Evolutionary conservation across 257 asterid genomes (phyloP).

Genomic region (Linaria vulgaris): DNA sequence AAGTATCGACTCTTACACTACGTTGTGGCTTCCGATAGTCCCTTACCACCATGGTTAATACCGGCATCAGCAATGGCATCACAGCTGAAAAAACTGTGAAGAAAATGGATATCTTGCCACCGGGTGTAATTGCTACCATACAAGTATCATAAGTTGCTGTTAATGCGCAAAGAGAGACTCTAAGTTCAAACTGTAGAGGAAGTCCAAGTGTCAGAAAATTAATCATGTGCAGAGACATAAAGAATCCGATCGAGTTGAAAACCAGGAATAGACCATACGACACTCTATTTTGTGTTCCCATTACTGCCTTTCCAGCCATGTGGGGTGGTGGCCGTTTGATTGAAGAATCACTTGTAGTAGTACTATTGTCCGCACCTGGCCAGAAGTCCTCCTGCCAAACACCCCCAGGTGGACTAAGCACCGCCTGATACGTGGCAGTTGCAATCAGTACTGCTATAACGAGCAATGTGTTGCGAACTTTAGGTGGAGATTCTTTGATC

Average conservation of each 20-base stretch:
- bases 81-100: slow-evolving; percentile 7
- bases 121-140: slow-evolving; percentile 33
- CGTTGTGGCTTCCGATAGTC: slow-evolving; percentile 17
- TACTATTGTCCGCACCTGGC: background rate
- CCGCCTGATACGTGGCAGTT: no score
- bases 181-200: slow-evolving; percentile 34
- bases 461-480: no score
- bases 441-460: no score
- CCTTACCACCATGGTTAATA: slow-evolving; percentile 12
- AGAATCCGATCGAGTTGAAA: no score
- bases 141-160: slow-evolving; percentile 28
- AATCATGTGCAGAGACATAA: slow-evolving; percentile 31
- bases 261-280: no score
- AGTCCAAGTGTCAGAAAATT: slow-evolving; percentile 27
- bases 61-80: slow-evolving; percentile 21
- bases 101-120: background rate
- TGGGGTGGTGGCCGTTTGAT: slow-evolving; percentile 15
- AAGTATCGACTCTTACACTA: no score
- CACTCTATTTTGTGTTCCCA: no score
- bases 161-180: slow-evolving; percentile 34
- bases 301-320: slow-evolving; percentile 36
- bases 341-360: background rate
- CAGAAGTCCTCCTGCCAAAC: slow-evolving; percentile 37
- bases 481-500: no score
- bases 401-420: no score